Base-by-base conservation (phyloP, 139 green algal genomes). In the Chlamydomonas eustigma region DNA sequence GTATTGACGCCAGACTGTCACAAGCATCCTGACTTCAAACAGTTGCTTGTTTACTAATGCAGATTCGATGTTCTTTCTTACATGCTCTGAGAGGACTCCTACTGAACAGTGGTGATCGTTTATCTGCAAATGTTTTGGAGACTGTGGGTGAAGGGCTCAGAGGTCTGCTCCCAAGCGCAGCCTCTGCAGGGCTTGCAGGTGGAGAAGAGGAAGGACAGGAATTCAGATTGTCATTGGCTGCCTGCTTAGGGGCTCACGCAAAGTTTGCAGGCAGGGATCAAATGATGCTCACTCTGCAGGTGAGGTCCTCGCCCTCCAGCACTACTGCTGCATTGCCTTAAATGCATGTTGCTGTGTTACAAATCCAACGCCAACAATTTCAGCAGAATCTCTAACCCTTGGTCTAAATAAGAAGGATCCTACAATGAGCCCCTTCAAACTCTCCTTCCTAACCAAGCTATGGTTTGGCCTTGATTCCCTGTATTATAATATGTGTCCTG, bases 61-160 rank as follows among this genome's bases (percentile, higher is more conserved):
- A 87, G 77, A 75, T 73, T 51, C 80, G 70, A 18, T 80, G 87
- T 58, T 76, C 80, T 0, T 94, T 95, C 83, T 85, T 96, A 2
- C 71, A 69, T 4, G 92, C 93, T 32, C 78, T 97, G 50, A 67
- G 81, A 0, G 91, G 88, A 22, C 76, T 84, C 33, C 79, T 97
- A 75, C 76, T 84, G 12, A 73, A 75, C 1, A 84, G 71, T 36
- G 92, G 92, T 3, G 82, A 85, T 8, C 83, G 85, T 12, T 77
- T 95, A 5, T 76, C 51, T 0, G 63, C 84, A 12, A 39, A 83
- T 0, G 85, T 90, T 3, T 37, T 95, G 33, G 70, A 73, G 70
- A 87, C 76, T n/a, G 79, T 93, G 25, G 84, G 74, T 24, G 77
- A 83, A 24, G 51, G 25, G 2, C 74, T 86, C 8, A 12, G 71